Evolutionary conservation across 352 stramenopile species (phyloP), one percentile per base, ranked within the genome.

Genomic region (Phytopythium litorale): DNA sequence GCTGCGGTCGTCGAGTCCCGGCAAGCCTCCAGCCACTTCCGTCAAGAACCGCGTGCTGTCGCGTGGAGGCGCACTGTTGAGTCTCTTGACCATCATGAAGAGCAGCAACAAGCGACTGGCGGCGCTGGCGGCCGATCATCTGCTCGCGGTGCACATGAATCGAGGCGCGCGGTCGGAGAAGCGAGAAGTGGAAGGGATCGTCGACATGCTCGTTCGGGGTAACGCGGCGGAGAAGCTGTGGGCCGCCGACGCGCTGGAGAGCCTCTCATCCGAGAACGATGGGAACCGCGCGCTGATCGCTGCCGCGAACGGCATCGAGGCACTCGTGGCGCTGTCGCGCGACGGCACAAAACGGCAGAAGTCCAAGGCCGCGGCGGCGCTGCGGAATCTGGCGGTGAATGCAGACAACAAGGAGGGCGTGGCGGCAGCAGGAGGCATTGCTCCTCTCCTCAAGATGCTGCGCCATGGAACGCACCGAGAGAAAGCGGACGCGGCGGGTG

Each of bases 11-110:
- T 51, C 45, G 4, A 51, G 13, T 19, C 45, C 45, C 15, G 21
- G 21, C n/a, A 11, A 51, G 1, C 2, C 6, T 3, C 45, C 45
- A 2, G 13, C 21, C 1, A 32, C 32, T 11, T 28, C 45, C 11
- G 5, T 51, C 45, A 51, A 51, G 45, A 52, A 52, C 46, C 46
- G 23, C 46, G 46, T 52, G 13, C 2, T 52, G 13, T 52, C 46
- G 21, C 46, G 46, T 7, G 46, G 46, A 35, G 46, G 46, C 11
- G 21, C 46, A 23, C 13, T 52, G 12, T 13, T 52, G 46, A 52
- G 46, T 12, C 23, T 52, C 21, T 33, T 52, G 21, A 52, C n/a
- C 3, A n/a, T 52, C 46, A 33, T n/a, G 46, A 52, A 52, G 23
- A 52, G 46, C 46, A 52, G 23, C 21, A 52, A 52, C 23, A 52